Percentiles rank a stretch among this genome's conserved stretches.
phyloP scores from a whole-genome alignment of 768 basidiomycete species.

The Pilatotrama ljubarskyi region DNA sequence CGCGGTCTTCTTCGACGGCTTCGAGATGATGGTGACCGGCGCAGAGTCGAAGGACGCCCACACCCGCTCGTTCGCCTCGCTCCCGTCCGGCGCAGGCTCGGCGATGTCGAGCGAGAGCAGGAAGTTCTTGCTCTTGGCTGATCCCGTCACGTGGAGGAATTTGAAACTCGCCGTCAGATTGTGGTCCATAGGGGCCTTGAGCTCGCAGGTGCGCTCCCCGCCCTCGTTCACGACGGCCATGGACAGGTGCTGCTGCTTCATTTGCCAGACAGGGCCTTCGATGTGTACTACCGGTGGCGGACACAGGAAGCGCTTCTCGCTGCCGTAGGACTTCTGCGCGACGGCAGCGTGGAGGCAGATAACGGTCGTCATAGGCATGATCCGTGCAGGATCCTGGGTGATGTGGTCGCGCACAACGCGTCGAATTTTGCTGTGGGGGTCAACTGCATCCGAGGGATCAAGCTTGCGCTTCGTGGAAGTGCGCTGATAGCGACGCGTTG shows the following conservation, averaged over 20 bases:
- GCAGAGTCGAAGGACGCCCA: slow-evolving; percentile 94
- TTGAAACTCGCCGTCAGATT: slow-evolving; percentile 89
- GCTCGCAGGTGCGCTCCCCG: slow-evolving; percentile 82
- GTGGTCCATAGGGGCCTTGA: slow-evolving; percentile 80
- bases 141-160: slow-evolving; percentile 85
- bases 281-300: slow-evolving; percentile 93
- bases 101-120: slow-evolving; percentile 83
- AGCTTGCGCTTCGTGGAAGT: slow-evolving; percentile 74
- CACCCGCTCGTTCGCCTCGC: slow-evolving; percentile 57
- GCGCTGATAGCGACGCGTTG: slow-evolving; percentile 29
- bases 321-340: slow-evolving; percentile 95
- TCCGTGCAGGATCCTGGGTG: slow-evolving; percentile 69
- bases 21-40: slow-evolving; percentile 93
- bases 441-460: slow-evolving; percentile 59
- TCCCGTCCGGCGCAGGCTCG: slow-evolving; percentile 56
- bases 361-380: slow-evolving; percentile 88
- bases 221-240: slow-evolving; percentile 86
- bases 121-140: slow-evolving; percentile 89
- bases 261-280: slow-evolving; percentile 84
- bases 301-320: slow-evolving; percentile 92
- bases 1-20: slow-evolving; percentile 95
- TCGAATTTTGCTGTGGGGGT: slow-evolving; percentile 76
- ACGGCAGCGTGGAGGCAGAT: slow-evolving; percentile 90
- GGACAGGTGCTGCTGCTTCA: slow-evolving; percentile 76
- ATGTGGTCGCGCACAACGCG: slow-evolving; percentile 84